Evolutionary conservation across 2,329 filamentous ascomycete species (phyloP).

Genomic region (Colletotrichum theobromicola): DNA sequence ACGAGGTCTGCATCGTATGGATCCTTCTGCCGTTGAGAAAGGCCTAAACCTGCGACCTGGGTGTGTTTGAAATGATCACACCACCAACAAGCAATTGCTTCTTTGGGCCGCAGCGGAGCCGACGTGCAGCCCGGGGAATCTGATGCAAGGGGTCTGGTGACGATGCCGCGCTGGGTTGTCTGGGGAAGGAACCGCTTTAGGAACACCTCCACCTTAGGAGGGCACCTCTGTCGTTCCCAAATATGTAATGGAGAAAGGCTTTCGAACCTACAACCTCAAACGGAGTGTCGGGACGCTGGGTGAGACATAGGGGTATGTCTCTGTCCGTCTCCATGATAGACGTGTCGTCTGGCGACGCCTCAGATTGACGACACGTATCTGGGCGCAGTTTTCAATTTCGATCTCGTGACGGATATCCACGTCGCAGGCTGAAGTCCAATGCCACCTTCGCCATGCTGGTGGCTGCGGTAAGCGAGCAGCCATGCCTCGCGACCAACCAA

Average conservation of each 20-base stretch:
- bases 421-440: not conserved
- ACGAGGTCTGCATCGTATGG: not conserved
- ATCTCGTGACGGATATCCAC: not conserved
- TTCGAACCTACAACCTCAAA: not conserved
- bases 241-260: not conserved
- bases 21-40: not conserved
- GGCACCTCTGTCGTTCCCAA: not conserved
- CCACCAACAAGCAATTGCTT: not conserved
- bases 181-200: not conserved
- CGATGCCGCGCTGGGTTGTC: not conserved
- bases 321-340: not conserved
- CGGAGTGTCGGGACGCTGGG: not conserved
- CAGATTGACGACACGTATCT: not conserved
- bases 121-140: not conserved
- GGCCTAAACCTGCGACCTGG: not conserved
- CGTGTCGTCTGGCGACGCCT: not conserved
- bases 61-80: not conserved
- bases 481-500: not conserved
- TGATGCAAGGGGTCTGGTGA: constrained; percentile 1
- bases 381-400: not conserved
- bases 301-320: not conserved
- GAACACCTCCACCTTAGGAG: not conserved
- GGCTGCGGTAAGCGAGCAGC: not conserved
- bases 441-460: not conserved
- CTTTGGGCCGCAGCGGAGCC: not conserved